Evolutionary conservation across 176 grass and related monocot species (phyloP).

Genomic region (Chloris gayana): DNA sequence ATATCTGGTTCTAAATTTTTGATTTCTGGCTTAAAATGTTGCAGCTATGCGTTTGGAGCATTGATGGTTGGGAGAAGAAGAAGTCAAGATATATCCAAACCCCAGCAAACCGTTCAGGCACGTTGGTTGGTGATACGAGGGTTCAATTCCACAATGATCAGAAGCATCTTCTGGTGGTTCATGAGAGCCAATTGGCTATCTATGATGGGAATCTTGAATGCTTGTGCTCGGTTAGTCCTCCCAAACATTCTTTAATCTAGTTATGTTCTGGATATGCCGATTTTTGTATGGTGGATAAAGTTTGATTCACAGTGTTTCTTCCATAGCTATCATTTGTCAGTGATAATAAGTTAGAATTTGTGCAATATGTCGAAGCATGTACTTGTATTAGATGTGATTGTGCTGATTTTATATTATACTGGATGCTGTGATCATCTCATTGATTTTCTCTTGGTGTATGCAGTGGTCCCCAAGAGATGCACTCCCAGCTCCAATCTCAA

Average conservation of each 20-base stretch:
- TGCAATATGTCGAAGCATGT: not conserved
- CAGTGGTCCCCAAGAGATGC: conserved; percentile 89
- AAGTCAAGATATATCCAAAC: conserved; percentile 85
- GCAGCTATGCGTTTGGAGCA: conserved; percentile 94
- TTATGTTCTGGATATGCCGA: not conserved
- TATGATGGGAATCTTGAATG: conserved; percentile 96
- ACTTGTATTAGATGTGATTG: not conserved
- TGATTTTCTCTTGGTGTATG: conserved; percentile 27
- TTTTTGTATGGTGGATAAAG: not conserved
- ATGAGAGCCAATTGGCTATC: conserved; percentile 89
- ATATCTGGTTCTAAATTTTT: conserved; percentile 7
- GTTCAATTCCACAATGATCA: conserved; percentile 99
- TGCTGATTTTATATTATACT: not conserved
- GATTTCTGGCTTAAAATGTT: conserved; percentile 32
- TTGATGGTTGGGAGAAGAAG: conserved; percentile 98
- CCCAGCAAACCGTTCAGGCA: conserved; percentile 57
- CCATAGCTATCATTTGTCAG: not conserved
- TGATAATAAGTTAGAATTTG: not conserved
- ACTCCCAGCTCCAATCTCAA: conserved; percentile 85
- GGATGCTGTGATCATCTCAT: not conserved
- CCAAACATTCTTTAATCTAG: conserved; percentile 5
- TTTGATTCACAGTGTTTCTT: conserved; percentile 18
- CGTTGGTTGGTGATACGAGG: conserved; percentile 90
- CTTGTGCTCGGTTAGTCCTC: conserved; percentile 64
- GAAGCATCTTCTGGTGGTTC: conserved; percentile 85